Evolutionary conservation across 208 protist species (phyloP).

Genomic region (Acanthamoeba lenticulata): DNA sequence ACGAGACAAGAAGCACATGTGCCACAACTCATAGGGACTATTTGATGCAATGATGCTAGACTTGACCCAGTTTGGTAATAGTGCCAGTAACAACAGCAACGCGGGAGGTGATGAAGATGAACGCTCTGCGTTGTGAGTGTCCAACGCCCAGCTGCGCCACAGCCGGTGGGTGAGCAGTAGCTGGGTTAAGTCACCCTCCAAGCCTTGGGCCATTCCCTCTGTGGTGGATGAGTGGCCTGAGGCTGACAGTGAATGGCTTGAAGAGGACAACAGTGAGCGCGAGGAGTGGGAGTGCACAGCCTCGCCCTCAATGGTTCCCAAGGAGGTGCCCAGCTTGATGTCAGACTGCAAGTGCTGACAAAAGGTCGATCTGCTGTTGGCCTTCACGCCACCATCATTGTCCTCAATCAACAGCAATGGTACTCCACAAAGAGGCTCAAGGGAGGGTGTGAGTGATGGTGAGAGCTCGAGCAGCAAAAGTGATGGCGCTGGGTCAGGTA

Average conservation of each 20-base stretch:
- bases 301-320: not conserved
- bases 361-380: too few relatives aligned
- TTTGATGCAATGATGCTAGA: not conserved
- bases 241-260: not conserved
- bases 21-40: not conserved
- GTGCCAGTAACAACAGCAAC: too few relatives aligned
- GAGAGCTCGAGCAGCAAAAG: not conserved
- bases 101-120: too few relatives aligned
- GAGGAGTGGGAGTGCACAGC: conserved; percentile 1
- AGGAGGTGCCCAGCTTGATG: not conserved
- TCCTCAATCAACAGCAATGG: too few relatives aligned
- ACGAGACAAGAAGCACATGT: not conserved
- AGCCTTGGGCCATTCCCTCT: not conserved
- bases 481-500: not conserved
- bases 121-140: not conserved
- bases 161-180: not conserved
- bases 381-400: too few relatives aligned
- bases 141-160: too few relatives aligned
- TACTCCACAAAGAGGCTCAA: too few relatives aligned
- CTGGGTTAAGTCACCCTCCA: not conserved
- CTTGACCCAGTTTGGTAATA: too few relatives aligned
- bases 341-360: not conserved
- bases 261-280: not conserved
- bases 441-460: not conserved
- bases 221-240: not conserved